Evolutionary conservation across 2,329 filamentous ascomycete species (phyloP), one percentile per base, ranked within the genome.

Genomic region (Colletotrichum sansevieriae): DNA sequence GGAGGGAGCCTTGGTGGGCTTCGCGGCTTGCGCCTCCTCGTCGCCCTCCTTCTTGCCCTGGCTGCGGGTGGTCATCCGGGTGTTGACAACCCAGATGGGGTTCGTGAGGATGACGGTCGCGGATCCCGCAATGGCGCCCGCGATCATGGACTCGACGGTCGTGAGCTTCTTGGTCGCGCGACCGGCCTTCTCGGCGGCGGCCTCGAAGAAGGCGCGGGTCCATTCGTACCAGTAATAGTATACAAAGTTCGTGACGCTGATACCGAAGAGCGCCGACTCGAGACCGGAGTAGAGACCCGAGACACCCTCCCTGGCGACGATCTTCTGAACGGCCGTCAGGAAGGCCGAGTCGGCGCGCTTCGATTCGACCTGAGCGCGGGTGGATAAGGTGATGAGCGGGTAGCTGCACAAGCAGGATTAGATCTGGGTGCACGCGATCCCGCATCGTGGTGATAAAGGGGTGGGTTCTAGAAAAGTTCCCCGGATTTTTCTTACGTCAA

Each of bases 181-280:
- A 39, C 92, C 92, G 63, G 92, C 85, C 75, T 89, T 90, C 66
- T 86, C 79, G 52, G 94, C 94, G 10, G 94, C 92, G 72, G 87
- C 85, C 79, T 93, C 94, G 83, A 98, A 98, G 78, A 92, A 92
- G 58, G 91, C 87, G 68, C 95, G 91, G 71, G 94, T 96, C 93
- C 94, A 99, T 84, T 99, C 96, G 82, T 98, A 99, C 95, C 93
- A 99, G 86, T 98, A 99, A 84, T 99, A 99, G 87, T 99, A 99
- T 55, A 99, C 95, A 79, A 99, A 99, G 85, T 99, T 99, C 75
- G 96, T 99, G 74, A 99, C 91, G 80, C 92, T 96, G 84, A 99
- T 98, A 79, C 96, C 96, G 80, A 99, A 98, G 52, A 99, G 86
- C 59, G 96, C 96, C 71, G 93, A 97, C 80, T 97, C 94, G 68